These are phyloP conservation scores for Hypoxylon sp. DNA, from an alignment of 2,329 filamentous ascomycete genomes.

Conservation along the genomic window DNA sequence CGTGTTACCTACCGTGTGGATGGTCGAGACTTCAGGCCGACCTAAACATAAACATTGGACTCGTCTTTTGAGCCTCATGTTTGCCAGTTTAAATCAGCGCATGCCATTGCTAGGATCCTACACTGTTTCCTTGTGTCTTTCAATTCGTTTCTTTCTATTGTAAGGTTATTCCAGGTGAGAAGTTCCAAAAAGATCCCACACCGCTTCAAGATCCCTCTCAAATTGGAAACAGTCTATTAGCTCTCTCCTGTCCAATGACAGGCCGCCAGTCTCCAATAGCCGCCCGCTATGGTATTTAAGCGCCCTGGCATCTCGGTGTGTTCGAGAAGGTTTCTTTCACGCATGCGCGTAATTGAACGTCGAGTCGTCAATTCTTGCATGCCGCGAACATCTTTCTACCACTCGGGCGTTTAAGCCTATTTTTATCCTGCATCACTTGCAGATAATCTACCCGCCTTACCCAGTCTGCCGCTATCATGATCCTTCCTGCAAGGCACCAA, in stretches of 20 bases:
- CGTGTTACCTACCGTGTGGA: background rate
- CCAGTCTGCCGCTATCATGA: conserved; percentile 44
- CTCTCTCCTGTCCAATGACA: conserved; percentile 43
- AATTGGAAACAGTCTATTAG: conserved; percentile 23
- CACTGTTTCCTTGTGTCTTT: background rate
- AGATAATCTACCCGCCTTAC: conserved; percentile 42
- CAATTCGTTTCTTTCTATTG: conserved; percentile 6
- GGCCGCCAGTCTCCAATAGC: conserved; percentile 46
- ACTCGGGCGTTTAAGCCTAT: conserved; percentile 45
- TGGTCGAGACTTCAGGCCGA: conserved; percentile 14
- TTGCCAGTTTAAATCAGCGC: conserved; percentile 19
- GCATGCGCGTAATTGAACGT: conserved; percentile 39
- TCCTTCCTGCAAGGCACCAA: conserved; percentile 49
- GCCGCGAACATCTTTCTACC: conserved; percentile 24
- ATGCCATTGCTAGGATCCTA: background rate
- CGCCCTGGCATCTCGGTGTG: conserved; percentile 43
- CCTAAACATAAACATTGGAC: conserved; percentile 34
- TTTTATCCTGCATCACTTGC: conserved; percentile 47
- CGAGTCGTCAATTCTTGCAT: conserved; percentile 36
- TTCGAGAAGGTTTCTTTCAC: conserved; percentile 49
- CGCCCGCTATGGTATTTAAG: conserved; percentile 48
- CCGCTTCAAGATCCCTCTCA: conserved; percentile 14
- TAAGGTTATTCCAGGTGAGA: conserved; percentile 32
- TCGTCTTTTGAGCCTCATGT: conserved; percentile 36
- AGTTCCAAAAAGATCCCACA: conserved; percentile 23